A percentile compares a stretch with the other conserved stretches of the same genome.
Conservation (phyloP, 345 rosid species). For the Moringa oleifera region DNA sequence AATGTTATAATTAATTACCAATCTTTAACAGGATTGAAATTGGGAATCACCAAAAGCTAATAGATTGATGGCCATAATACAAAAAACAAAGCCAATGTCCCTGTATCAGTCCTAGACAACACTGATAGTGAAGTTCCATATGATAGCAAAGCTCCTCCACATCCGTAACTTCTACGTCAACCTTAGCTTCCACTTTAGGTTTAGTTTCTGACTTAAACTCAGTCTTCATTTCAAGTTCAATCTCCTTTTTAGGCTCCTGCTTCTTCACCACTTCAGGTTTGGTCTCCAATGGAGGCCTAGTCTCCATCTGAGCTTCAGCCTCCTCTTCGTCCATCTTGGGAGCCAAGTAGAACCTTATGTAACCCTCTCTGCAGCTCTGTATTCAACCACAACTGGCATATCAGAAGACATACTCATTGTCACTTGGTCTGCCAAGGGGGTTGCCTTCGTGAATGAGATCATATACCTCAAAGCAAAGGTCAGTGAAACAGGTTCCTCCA, state of each 20-base stretch:
- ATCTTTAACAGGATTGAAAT: no score
- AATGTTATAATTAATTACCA: no score
- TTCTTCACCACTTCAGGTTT: conserved; percentile 50
- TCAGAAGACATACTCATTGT: conserved; percentile 93
- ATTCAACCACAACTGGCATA: conserved; percentile 92
- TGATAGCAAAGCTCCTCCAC: conserved; percentile 1
- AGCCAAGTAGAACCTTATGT: conserved; percentile 86
- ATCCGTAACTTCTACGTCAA: conserved; percentile 3
- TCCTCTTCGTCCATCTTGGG: conserved; percentile 99
- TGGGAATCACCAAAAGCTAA: no score
- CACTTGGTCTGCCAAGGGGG: conserved; percentile 74
- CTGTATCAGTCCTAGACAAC: no score
- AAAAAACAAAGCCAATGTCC: no score
- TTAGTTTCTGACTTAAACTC: neutral
- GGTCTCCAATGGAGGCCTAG: conserved; percentile 21
- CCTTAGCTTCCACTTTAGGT: neutral
- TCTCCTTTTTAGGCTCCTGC: neutral
- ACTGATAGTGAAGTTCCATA: no score
- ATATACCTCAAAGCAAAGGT: conserved; percentile 93
- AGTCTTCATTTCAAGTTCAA: neutral
- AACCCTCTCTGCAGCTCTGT: conserved; percentile 98
- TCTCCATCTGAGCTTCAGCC: conserved; percentile 27
- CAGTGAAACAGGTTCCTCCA: conserved; percentile 89
- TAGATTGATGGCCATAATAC: no score
- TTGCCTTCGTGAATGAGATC: conserved; percentile 96